phyloP scores from a whole-genome alignment of 768 basidiomycete genomes.

The Leccinum pellstonianum region DNA sequence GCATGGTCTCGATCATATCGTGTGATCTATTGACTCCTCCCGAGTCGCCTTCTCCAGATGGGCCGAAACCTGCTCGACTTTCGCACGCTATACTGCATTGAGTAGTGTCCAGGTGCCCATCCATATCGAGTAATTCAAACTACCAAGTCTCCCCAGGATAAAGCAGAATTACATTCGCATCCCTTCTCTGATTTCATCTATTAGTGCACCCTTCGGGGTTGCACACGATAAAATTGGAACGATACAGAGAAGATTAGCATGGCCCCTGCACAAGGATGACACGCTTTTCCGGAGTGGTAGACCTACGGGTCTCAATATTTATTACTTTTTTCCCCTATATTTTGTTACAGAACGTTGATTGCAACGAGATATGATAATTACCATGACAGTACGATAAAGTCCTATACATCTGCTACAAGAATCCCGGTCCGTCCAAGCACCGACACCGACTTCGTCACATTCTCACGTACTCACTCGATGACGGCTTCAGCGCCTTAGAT shows the following conservation, averaged over 20 bases:
- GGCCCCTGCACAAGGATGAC: slow-evolving; percentile 99
- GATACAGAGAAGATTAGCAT: slow-evolving; percentile 99
- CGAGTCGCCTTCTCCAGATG: too few species aligned
- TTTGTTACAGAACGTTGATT: too few species aligned
- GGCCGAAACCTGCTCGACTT: too few species aligned
- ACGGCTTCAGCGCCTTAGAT: too few species aligned
- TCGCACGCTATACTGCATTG: not conserved
- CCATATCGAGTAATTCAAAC: slow-evolving; percentile 3
- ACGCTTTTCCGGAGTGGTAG: slow-evolving; percentile 95
- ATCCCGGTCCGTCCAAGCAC: too few species aligned
- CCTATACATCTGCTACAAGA: too few species aligned
- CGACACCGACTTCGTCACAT: too few species aligned
- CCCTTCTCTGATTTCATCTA: not conserved
- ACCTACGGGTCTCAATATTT: slow-evolving; percentile 45
- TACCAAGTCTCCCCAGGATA: slow-evolving; percentile 16
- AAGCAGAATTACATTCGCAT: slow-evolving; percentile 17
- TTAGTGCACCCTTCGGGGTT: slow-evolving; percentile 80
- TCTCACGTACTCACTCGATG: too few species aligned
- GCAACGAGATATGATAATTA: too few species aligned
- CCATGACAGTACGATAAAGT: too few species aligned
- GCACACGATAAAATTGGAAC: slow-evolving; percentile 99
- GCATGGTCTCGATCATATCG: too few species aligned
- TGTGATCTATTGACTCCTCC: too few species aligned
- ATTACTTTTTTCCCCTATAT: slow-evolving; percentile 23
- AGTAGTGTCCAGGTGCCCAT: not conserved